Percentiles rank a stretch among this genome's conserved stretches.
phyloP scores from a whole-genome alignment of 164 flowering plant genomes.

The Nelumbo lutea region DNA sequence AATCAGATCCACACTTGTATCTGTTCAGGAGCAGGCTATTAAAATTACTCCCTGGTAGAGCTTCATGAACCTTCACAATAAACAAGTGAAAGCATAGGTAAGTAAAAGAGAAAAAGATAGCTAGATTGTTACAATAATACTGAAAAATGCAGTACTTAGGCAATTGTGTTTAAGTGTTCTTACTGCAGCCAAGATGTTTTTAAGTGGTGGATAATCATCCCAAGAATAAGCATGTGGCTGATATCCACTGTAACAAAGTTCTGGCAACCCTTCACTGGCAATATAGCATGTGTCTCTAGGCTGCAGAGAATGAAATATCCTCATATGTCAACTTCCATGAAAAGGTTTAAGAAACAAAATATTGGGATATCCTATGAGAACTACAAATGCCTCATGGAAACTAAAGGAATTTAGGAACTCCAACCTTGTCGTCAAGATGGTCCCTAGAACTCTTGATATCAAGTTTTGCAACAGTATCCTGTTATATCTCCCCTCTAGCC shows the following conservation, averaged over 20 bases:
- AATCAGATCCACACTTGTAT: conserved; percentile 79
- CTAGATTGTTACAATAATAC: background rate
- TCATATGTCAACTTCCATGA: background rate
- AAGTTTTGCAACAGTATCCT: background rate
- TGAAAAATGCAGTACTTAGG: no score
- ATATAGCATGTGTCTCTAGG: conserved; percentile 91
- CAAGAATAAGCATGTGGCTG: conserved; percentile 72
- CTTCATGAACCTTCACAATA: conserved; percentile 58
- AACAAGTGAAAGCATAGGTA: background rate
- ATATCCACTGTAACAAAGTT: conserved; percentile 77
- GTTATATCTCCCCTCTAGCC: background rate
- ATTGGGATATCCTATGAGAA: no score
- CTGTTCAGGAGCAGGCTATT: conserved; percentile 85
- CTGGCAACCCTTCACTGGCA: conserved; percentile 60
- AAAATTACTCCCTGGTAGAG: conserved; percentile 76
- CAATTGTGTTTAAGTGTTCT: conserved; percentile 11
- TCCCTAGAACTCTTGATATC: no score
- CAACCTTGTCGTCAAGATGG: no score
- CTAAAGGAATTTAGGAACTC: no score
- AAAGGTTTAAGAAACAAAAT: background rate
- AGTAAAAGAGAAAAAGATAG: background rate
- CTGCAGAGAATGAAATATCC: conserved; percentile 30
- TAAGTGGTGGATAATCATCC: conserved; percentile 81
- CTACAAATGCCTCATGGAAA: no score
- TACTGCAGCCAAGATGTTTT: conserved; percentile 54